Conservation (phyloP, 805 yeast species). For the Lachancea fermentati region DNA sequence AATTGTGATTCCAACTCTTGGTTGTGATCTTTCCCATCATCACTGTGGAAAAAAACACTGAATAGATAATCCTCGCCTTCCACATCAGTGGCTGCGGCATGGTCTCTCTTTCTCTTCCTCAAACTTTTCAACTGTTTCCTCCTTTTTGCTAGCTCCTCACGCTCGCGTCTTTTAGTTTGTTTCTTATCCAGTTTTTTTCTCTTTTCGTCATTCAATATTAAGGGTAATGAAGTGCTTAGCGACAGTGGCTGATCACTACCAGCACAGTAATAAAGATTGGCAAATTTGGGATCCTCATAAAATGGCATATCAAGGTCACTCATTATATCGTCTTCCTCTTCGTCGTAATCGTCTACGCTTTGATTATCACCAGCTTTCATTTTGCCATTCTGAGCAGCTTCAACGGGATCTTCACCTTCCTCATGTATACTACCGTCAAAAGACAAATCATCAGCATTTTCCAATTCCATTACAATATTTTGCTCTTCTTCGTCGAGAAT, state of each 20-base stretch:
- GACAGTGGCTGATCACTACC: conserved; percentile 31
- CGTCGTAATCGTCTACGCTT: conserved; percentile 26
- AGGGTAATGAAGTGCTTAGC: conserved; percentile 31
- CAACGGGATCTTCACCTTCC: conserved; percentile 29
- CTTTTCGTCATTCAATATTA: conserved; percentile 29
- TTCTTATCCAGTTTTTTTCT: conserved; percentile 21
- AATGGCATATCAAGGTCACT: conserved; percentile 36
- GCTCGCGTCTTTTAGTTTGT: conserved; percentile 27
- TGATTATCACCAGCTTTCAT: conserved; percentile 24
- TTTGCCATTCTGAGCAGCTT: too few relatives aligned
- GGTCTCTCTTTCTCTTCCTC: conserved; percentile 22
- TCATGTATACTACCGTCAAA: conserved; percentile 33
- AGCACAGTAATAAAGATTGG: conserved; percentile 29
- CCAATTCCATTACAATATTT: conserved; percentile 27
- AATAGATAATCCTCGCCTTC: conserved; percentile 31
- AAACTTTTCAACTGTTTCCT: conserved; percentile 23
- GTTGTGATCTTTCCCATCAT: conserved; percentile 19
- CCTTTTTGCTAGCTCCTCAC: conserved; percentile 27
- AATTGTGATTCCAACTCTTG: conserved; percentile 20
- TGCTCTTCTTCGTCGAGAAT: conserved; percentile 30
- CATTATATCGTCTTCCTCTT: conserved; percentile 31
- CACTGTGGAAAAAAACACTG: conserved; percentile 31
- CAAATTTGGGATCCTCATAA: conserved; percentile 38
- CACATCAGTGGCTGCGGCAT: conserved; percentile 37
- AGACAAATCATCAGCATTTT: conserved; percentile 29